A percentile compares a stretch with the other conserved stretches of the same genome.
phyloP scores from a whole-genome alignment of 768 basidiomycete genomes.

The Tylopilus felleus region DNA sequence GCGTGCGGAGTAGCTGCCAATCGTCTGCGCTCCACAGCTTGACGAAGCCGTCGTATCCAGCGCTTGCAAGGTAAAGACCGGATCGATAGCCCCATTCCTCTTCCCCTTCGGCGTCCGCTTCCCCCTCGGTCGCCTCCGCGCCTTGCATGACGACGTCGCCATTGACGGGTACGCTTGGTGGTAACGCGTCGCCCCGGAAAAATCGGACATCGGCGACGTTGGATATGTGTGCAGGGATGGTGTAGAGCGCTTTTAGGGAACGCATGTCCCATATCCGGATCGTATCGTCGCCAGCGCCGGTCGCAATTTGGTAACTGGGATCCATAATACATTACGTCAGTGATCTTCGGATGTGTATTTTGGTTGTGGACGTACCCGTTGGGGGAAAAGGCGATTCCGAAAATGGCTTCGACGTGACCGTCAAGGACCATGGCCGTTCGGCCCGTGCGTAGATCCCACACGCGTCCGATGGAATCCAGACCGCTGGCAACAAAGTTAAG shows the following conservation, averaged over 20 bases:
- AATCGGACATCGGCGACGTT: constrained; percentile 96
- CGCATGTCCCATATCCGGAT: constrained; percentile 99
- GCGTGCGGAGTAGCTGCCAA: constrained; percentile 86
- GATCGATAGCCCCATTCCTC: constrained; percentile 81
- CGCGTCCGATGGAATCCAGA: constrained; percentile 92
- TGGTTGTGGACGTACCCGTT: constrained; percentile 67
- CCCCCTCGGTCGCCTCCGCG: constrained; percentile 32
- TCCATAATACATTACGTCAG: constrained; percentile 11
- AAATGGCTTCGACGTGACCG: constrained; percentile 92
- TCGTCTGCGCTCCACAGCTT: constrained; percentile 98
- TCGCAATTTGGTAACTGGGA: constrained; percentile 91
- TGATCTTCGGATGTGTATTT: background rate
- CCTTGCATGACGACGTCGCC: constrained; percentile 52
- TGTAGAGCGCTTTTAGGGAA: constrained; percentile 87
- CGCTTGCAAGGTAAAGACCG: constrained; percentile 88
- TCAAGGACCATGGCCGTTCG: constrained; percentile 97
- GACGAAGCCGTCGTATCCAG: constrained; percentile 93
- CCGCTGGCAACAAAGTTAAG: constrained; percentile 51
- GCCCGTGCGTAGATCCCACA: constrained; percentile 96
- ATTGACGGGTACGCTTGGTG: constrained; percentile 41
- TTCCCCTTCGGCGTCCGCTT: constrained; percentile 21
- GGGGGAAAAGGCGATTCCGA: constrained; percentile 88
- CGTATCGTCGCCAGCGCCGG: constrained; percentile 95
- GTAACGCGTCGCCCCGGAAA: constrained; percentile 65
- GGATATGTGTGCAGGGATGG: constrained; percentile 93